Percentiles rank a stretch among this genome's conserved stretches.
phyloP scores from a whole-genome alignment of 495 filamentous ascomycete species.

The Penicillium maclennaniae region DNA sequence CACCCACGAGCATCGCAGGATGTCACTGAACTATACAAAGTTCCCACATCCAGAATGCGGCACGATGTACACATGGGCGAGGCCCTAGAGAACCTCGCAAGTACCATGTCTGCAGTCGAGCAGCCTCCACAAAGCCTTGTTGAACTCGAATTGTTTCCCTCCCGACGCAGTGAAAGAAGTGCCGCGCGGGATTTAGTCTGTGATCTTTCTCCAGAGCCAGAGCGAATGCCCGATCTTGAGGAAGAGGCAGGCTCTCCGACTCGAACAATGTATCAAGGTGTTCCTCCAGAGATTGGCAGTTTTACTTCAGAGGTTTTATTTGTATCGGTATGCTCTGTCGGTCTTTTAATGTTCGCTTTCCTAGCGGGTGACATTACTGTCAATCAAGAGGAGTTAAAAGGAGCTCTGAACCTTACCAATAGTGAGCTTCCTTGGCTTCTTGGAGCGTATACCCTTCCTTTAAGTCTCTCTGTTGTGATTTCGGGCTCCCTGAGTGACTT shows the following conservation, averaged over 20 bases:
- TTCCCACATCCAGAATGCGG: constrained; percentile 10
- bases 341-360: constrained; percentile 46
- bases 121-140: not conserved
- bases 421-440: constrained; percentile 43
- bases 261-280: constrained; percentile 6
- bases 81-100: constrained; percentile 14
- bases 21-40: constrained; percentile 10
- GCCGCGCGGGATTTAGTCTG: constrained; percentile 6
- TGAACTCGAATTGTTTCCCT: constrained; percentile 9
- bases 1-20: constrained; percentile 6
- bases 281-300: constrained; percentile 13
- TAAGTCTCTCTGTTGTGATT: constrained; percentile 43
- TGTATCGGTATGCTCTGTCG: constrained; percentile 41
- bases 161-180: constrained; percentile 14
- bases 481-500: constrained; percentile 44
- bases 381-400: constrained; percentile 31
- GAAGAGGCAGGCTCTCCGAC: constrained; percentile 13
- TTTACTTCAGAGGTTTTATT: constrained; percentile 26
- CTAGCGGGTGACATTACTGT: constrained; percentile 41
- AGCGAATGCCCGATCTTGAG: constrained; percentile 15
- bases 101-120: constrained; percentile 6
- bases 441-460: constrained; percentile 37
- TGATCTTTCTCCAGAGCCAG: not conserved
- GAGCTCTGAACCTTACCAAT: constrained; percentile 33
- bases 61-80: constrained; percentile 20